phyloP scores from a whole-genome alignment of 1,284 basidiomycete genomes.

The Leccinum angustisporum region DNA sequence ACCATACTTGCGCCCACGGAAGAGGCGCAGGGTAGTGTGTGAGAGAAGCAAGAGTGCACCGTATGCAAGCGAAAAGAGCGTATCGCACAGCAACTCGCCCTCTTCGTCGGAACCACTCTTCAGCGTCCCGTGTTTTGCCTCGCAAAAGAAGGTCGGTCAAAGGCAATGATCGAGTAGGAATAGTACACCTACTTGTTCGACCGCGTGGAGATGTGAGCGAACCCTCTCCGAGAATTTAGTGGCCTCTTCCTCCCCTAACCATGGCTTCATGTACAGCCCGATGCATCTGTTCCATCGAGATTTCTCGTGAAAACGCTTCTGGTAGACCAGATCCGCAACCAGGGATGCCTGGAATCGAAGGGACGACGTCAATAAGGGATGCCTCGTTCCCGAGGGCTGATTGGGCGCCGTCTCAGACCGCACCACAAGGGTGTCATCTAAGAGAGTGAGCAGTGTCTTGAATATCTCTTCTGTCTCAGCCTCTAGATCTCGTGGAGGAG shows the following conservation, averaged over 20 bases:
- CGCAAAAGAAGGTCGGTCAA: constrained; percentile 10
- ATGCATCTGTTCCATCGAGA: constrained; percentile 75
- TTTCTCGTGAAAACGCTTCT: constrained; percentile 63
- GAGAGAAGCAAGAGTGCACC: constrained; percentile 94
- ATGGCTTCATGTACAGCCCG: constrained; percentile 68
- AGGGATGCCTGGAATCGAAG: constrained; percentile 75
- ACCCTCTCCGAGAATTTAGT: constrained; percentile 61
- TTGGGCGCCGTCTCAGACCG: constrained; percentile 46
- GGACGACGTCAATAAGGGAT: constrained; percentile 48
- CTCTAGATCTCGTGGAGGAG: constrained; percentile 65
- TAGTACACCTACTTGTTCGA: constrained; percentile 57
- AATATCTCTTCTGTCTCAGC: constrained; percentile 59
- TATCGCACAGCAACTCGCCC: constrained; percentile 88
- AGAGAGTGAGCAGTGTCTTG: constrained; percentile 56
- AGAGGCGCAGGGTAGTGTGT: constrained; percentile 89
- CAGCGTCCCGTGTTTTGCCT: constrained; percentile 55
- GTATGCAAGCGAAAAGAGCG: constrained; percentile 95
- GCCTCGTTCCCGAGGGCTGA: constrained; percentile 45
- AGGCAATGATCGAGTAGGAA: constrained; percentile 7
- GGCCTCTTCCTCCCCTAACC: constrained; percentile 55
- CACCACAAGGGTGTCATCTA: constrained; percentile 52
- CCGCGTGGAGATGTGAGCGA: constrained; percentile 71
- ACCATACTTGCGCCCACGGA: constrained; percentile 92
- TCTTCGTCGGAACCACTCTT: constrained; percentile 60
- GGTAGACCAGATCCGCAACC: constrained; percentile 75